Evolutionary conservation across 1,284 basidiomycete species (phyloP).

Genomic region (Tylopilus sp.): DNA sequence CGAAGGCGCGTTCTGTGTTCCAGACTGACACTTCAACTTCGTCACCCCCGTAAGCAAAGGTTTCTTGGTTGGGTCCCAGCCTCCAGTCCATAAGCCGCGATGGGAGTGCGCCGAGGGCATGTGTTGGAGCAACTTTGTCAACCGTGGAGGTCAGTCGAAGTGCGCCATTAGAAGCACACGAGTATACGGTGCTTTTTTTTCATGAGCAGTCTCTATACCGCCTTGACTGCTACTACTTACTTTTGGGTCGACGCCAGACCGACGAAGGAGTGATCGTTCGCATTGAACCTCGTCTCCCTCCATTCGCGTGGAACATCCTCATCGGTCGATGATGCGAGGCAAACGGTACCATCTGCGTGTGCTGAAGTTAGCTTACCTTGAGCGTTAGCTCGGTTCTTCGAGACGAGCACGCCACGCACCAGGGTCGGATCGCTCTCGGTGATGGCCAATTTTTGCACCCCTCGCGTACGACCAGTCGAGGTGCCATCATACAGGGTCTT

Average conservation of each 20-base stretch:
- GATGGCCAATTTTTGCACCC: slow-evolving; percentile 42
- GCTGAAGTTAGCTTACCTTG: slow-evolving; percentile 63
- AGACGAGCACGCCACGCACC: slow-evolving; percentile 35
- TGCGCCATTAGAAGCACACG: slow-evolving; percentile 74
- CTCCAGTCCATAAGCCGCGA: slow-evolving; percentile 66
- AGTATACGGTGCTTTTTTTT: slow-evolving; percentile 41
- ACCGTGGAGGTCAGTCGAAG: slow-evolving; percentile 48
- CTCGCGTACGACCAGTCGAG: slow-evolving; percentile 31
- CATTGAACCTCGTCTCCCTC: slow-evolving; percentile 60
- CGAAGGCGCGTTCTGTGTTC: slow-evolving; percentile 72
- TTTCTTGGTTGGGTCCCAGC: slow-evolving; percentile 50
- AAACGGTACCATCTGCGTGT: slow-evolving; percentile 55
- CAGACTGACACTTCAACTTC: slow-evolving; percentile 87
- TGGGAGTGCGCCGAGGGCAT: slow-evolving; percentile 49
- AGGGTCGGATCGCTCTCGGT: slow-evolving; percentile 33
- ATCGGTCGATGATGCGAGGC: slow-evolving; percentile 43
- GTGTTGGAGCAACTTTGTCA: slow-evolving; percentile 30
- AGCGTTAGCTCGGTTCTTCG: slow-evolving; percentile 23
- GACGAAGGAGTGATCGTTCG: slow-evolving; percentile 55
- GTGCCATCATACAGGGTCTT: slow-evolving; percentile 40
- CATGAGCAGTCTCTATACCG: slow-evolving; percentile 9
- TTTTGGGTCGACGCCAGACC: slow-evolving; percentile 51
- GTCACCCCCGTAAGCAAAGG: slow-evolving; percentile 82
- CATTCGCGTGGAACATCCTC: slow-evolving; percentile 50
- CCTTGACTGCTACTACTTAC: slow-evolving; percentile 15